A percentile compares a stretch with the other conserved stretches of the same genome.
phyloP scores from a whole-genome alignment of 305 asterid species.

The Solanum hybrid region DNA sequence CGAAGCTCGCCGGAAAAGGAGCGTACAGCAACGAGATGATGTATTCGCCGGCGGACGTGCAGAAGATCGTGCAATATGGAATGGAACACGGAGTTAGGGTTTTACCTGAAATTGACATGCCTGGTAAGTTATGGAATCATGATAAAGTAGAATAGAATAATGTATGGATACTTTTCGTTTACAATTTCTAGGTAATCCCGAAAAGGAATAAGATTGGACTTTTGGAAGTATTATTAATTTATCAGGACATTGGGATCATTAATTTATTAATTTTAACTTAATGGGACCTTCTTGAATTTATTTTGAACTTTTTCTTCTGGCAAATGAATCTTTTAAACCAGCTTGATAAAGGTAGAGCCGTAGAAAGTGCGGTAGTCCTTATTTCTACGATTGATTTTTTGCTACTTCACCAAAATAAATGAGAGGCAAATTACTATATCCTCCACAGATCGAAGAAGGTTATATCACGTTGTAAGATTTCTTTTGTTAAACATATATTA shows the following conservation, averaged over 20 bases:
- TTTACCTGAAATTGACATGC: constrained; percentile 89
- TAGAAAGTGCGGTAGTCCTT: not conserved
- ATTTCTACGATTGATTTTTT: not conserved
- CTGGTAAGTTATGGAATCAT: constrained; percentile 37
- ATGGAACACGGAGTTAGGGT: constrained; percentile 69
- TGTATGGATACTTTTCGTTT: not conserved
- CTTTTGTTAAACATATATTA: not conserved
- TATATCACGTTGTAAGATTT: not conserved
- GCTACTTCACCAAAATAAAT: not conserved
- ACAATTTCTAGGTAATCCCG: not conserved
- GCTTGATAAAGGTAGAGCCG: not conserved
- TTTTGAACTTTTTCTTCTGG: not conserved
- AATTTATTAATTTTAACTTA: not conserved
- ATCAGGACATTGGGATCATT: not conserved
- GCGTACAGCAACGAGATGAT: constrained; percentile 58
- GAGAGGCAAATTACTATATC: not conserved
- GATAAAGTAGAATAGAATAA: not conserved
- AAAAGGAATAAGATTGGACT: not conserved
- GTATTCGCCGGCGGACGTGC: constrained; percentile 58
- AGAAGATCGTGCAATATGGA: constrained; percentile 50
- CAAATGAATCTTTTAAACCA: not conserved
- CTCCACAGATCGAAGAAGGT: not conserved
- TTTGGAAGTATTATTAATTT: not conserved
- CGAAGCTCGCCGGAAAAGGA: constrained; percentile 51
- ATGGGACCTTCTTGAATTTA: not conserved